Percentiles rank a stretch among this genome's conserved stretches.
These are phyloP conservation scores for Endotrypanum monterogeii DNA, from an alignment of 208 protist genomes.

Conservation along the genomic window DNA sequence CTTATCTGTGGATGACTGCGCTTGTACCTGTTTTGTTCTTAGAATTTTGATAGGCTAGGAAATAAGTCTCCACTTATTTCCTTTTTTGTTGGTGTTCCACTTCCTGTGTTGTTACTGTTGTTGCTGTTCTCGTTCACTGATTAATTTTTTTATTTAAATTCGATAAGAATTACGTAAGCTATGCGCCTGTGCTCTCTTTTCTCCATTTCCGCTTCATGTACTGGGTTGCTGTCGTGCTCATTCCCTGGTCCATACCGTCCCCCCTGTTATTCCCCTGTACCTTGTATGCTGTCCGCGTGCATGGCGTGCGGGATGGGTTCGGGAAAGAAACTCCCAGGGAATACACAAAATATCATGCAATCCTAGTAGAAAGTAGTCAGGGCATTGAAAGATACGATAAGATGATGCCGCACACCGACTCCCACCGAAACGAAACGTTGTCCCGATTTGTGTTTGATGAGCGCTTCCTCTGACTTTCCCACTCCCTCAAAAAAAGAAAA, in stretches of 20 bases:
- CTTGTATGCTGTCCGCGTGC: not conserved
- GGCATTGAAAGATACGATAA: not conserved
- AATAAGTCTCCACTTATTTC: not conserved
- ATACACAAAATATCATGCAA: not conserved
- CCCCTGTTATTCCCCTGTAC: not conserved
- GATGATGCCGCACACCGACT: not conserved
- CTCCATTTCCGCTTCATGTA: not conserved
- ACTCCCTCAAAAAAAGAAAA: no score
- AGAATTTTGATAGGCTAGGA: not conserved
- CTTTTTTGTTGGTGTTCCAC: not conserved
- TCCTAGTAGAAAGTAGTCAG: not conserved
- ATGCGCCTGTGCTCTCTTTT: not conserved
- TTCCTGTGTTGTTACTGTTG: not conserved
- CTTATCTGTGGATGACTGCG: not conserved
- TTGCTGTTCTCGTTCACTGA: not conserved
- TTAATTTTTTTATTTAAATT: not conserved
- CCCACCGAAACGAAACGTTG: not conserved
- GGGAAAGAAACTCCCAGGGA: not conserved
- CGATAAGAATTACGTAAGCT: constrained; percentile 3
- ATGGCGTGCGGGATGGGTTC: not conserved
- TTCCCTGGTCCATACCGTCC: not conserved
- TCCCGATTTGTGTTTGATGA: not conserved
- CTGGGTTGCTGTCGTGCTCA: not conserved
- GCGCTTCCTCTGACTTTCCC: not conserved
- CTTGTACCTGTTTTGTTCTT: not conserved